Conservation (phyloP, 176 grass and related monocot species). For the Metroxylon sagu region DNA sequence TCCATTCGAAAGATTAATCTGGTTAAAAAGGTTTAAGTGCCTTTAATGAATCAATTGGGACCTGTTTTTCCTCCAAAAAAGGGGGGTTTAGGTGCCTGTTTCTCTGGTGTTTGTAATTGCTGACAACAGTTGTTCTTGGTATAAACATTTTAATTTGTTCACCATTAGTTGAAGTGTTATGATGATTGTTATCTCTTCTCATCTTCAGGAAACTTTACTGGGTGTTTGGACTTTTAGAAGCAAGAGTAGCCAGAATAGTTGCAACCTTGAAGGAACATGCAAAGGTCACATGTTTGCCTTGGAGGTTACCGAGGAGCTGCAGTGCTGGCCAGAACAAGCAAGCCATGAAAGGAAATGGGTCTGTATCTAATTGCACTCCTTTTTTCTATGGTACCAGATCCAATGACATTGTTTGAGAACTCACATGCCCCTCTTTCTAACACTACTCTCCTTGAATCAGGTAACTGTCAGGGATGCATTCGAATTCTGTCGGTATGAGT, state of each 20-base stretch:
- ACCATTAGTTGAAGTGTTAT: too few species aligned
- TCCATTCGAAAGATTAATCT: too few species aligned
- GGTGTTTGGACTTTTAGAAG: constrained; percentile 82
- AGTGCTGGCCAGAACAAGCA: constrained; percentile 59
- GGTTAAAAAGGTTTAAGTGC: too few species aligned
- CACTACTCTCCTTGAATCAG: constrained; percentile 16
- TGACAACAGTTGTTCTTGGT: too few species aligned
- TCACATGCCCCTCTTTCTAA: neutral
- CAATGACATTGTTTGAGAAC: too few species aligned
- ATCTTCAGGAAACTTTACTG: constrained; percentile 37
- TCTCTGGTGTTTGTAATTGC: too few species aligned
- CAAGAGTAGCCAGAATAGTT: constrained; percentile 68
- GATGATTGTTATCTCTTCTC: neutral
- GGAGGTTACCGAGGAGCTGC: constrained; percentile 72
- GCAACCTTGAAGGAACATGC: constrained; percentile 42
- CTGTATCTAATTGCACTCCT: neutral
- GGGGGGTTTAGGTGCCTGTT: too few species aligned
- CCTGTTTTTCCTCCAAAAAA: too few species aligned
- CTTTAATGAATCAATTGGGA: too few species aligned
- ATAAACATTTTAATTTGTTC: too few species aligned
- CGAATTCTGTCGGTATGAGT: constrained; percentile 65
- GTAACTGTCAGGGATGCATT: constrained; percentile 47
- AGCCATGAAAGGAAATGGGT: constrained; percentile 60
- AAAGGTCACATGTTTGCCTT: constrained; percentile 79
- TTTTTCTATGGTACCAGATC: neutral